phyloP scores from a whole-genome alignment of 2,329 filamentous ascomycete genomes.

The Trichoderma hamatum region DNA sequence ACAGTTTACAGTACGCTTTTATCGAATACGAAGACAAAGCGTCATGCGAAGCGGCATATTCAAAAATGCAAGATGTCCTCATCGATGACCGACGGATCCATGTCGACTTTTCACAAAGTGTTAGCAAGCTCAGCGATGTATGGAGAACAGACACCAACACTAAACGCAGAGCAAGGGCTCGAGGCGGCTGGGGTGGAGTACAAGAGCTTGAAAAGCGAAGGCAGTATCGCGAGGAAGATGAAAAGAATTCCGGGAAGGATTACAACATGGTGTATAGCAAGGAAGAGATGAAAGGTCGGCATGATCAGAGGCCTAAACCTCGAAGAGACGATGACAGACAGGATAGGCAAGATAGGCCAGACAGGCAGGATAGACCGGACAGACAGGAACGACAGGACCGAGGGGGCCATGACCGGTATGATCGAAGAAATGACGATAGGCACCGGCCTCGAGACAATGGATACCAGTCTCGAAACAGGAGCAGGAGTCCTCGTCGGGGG shows the following conservation, averaged over 20 bases:
- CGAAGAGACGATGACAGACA: slow-evolving; percentile 27
- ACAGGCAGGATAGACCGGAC: slow-evolving; percentile 24
- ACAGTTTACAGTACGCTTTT: slow-evolving; percentile 96
- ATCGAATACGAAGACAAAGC: slow-evolving; percentile 94
- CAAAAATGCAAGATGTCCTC: slow-evolving; percentile 97
- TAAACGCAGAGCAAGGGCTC: slow-evolving; percentile 65
- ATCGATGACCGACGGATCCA: slow-evolving; percentile 98
- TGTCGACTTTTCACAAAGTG: slow-evolving; percentile 97
- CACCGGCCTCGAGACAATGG: neutral
- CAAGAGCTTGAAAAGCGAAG: slow-evolving; percentile 84
- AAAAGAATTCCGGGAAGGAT: slow-evolving; percentile 47
- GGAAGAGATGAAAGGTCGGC: slow-evolving; percentile 62
- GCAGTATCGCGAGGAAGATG: slow-evolving; percentile 77
- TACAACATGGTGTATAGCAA: slow-evolving; percentile 85
- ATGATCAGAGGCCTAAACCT: slow-evolving; percentile 34
- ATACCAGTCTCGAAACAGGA: slow-evolving; percentile 44
- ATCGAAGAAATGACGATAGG: slow-evolving; percentile 27
- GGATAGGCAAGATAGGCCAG: slow-evolving; percentile 24
- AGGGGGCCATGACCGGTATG: slow-evolving; percentile 24
- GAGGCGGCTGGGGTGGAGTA: slow-evolving; percentile 89
- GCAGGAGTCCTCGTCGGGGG: slow-evolving; percentile 45
- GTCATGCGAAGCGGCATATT: slow-evolving; percentile 92
- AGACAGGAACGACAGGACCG: slow-evolving; percentile 27
- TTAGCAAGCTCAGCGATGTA: slow-evolving; percentile 80
- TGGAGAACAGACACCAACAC: slow-evolving; percentile 86